These are phyloP conservation scores for Neurospora crassa DNA, from an alignment of 2,329 filamentous ascomycete genomes.

Conservation along the genomic window DNA sequence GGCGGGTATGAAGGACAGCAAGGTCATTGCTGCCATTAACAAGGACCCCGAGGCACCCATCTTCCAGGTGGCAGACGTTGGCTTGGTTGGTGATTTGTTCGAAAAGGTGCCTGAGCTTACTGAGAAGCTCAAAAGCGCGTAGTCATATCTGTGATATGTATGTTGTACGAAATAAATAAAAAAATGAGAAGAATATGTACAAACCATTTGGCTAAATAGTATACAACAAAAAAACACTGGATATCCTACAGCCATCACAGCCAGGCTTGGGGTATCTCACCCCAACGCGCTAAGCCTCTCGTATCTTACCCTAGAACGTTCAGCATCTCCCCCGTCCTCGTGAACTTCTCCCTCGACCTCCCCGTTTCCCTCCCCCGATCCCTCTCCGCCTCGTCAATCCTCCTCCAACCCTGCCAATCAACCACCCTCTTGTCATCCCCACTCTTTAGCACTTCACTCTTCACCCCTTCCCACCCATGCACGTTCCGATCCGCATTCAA, in stretches of 20 bases:
- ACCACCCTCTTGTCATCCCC: slow-evolving; percentile 43
- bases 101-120: slow-evolving; percentile 93
- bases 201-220: slow-evolving; percentile 3
- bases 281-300: not conserved
- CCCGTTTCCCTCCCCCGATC: slow-evolving; percentile 54
- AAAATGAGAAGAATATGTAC: slow-evolving; percentile 12
- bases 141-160: slow-evolving; percentile 6
- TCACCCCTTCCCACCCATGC: slow-evolving; percentile 70
- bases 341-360: slow-evolving; percentile 70
- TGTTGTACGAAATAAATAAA: not conserved
- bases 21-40: slow-evolving; percentile 98
- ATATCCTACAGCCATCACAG: not conserved
- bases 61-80: slow-evolving; percentile 95
- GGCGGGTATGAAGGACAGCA: slow-evolving; percentile 99
- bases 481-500: slow-evolving; percentile 20
- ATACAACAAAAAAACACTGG: slow-evolving; percentile 1
- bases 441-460: slow-evolving; percentile 43
- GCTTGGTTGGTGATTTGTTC: slow-evolving; percentile 89
- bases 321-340: slow-evolving; percentile 47
- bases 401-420: slow-evolving; percentile 75
- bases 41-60: slow-evolving; percentile 96
- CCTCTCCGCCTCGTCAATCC: slow-evolving; percentile 72
- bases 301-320: slow-evolving; percentile 31
- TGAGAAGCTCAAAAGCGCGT: slow-evolving; percentile 69
- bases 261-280: not conserved